Conservation (phyloP, 1,284 basidiomycete species). For the Puccinia horiana region DNA sequence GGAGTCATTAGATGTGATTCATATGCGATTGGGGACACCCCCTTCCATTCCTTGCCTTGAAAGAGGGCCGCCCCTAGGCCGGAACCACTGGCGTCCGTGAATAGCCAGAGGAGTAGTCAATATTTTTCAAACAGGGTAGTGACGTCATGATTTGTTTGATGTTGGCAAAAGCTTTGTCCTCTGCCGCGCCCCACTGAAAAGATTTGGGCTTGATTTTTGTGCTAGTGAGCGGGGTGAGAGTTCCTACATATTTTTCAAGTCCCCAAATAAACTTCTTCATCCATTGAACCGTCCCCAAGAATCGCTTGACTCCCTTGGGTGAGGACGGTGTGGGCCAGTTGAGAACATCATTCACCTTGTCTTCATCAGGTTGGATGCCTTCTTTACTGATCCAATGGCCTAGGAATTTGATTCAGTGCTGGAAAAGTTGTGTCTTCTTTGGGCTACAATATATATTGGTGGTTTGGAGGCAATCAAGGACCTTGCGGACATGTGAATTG, state of each 20-base stretch:
- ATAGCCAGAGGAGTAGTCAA: not conserved
- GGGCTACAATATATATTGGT: slow-evolving; percentile 3
- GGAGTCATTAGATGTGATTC: no score
- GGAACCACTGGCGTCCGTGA: not conserved
- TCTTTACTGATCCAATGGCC: not conserved
- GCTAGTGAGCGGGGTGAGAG: not conserved
- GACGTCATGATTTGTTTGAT: not conserved
- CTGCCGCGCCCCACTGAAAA: not conserved
- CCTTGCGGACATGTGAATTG: not conserved
- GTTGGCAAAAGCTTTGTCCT: not conserved
- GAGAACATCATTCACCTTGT: no score
- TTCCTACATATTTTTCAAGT: not conserved
- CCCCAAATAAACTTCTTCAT: no score
- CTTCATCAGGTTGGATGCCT: not conserved
- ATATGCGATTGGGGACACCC: no score
- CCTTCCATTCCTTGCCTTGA: not conserved
- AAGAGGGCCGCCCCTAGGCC: not conserved
- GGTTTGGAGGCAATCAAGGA: not conserved
- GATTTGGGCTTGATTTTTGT: not conserved
- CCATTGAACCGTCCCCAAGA: not conserved
- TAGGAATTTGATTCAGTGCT: not conserved
- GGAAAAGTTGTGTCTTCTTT: no score
- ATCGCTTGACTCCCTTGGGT: slow-evolving; percentile 13
- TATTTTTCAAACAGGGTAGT: not conserved
- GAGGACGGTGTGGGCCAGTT: not conserved